Evolutionary conservation across 345 rosid genomes (phyloP), one percentile per base, ranked within the genome.

Genomic region (Dimocarpus longan): DNA sequence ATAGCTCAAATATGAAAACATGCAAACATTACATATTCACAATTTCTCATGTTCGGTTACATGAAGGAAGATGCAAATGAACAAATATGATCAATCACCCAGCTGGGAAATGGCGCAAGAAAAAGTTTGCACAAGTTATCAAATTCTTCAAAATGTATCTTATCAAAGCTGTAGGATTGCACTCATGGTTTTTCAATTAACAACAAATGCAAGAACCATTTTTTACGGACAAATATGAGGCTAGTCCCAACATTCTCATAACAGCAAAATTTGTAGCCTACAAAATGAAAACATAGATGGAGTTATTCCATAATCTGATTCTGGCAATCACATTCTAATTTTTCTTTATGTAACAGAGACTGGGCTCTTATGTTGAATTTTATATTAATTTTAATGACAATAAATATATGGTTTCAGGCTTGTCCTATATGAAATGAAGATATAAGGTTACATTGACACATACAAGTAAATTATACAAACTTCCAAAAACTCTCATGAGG

Each of bases 401-500:
- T 48, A n/a, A 16, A 43, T 46, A 28, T 32, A 60, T 62, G 19
- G 48, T 56, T 76, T 56, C 73, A 32, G n/a, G 48, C 2, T 75
- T 32, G 13, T 50, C 8, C 78, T 66, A 50, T 48, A 32, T 19
- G 24, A 37, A 65, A 39, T 60, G 65, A 65, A 11, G 48, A 75
- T 66, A 75, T 11, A 1, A 39, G 59, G 42, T 76, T 67, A 39
- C 66, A 67, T 3, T 28, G 18, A 66, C 50, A 76, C 50, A 37
- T 39, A 4, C 15, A 76, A 39, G 15, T 48, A 76, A 52, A 19
- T 75, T 66, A 66, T 76, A 76, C 79, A 76, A 68, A 76, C 79
- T 8, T 70, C 69, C 75, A 77, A 68, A 75, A 77, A 21, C 56
- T 13, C 42, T 80, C 82, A 68, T 3, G 66, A 68, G 5, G 80